A percentile compares a stretch with the other conserved stretches of the same genome.
These are phyloP conservation scores for Maudiozyma saulgeensis DNA, from an alignment of 805 yeast genomes.

Conservation along the genomic window DNA sequence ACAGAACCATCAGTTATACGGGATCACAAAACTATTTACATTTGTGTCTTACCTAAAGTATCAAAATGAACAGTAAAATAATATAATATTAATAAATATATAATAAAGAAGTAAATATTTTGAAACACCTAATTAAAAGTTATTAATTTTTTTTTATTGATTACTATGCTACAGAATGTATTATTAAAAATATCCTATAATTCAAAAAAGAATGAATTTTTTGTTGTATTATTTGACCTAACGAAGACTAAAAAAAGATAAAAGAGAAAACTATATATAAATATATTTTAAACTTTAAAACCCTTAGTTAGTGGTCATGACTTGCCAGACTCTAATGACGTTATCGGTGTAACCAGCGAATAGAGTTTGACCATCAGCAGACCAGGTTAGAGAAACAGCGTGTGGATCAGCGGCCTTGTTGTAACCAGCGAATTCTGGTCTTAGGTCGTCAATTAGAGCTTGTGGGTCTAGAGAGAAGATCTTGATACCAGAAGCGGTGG, in stretches of 20 bases:
- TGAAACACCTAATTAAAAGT: neutral
- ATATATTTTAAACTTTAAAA: neutral
- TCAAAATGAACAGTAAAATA: neutral
- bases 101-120: neutral
- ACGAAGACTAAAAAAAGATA: conserved; percentile 1
- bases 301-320: conserved; percentile 61
- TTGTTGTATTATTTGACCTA: conserved; percentile 2
- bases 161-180: neutral
- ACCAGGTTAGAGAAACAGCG: conserved; percentile 97
- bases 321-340: conserved; percentile 99
- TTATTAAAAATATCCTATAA: neutral
- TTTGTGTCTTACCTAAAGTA: too few relatives aligned
- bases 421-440: conserved; percentile 91
- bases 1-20: too few relatives aligned
- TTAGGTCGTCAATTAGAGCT: conserved; percentile 89
- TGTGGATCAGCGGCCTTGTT: conserved; percentile 93
- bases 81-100: neutral
- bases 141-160: neutral
- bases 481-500: conserved; percentile 96
- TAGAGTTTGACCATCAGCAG: conserved; percentile 98
- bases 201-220: conserved; percentile 1
- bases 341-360: conserved; percentile 99
- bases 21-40: too few relatives aligned
- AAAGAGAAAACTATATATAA: conserved; percentile 3
- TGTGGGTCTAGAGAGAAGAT: conserved; percentile 96